These are phyloP conservation scores for Hibiscus syriacus DNA, from an alignment of 345 rosid species.

Conservation along the genomic window DNA sequence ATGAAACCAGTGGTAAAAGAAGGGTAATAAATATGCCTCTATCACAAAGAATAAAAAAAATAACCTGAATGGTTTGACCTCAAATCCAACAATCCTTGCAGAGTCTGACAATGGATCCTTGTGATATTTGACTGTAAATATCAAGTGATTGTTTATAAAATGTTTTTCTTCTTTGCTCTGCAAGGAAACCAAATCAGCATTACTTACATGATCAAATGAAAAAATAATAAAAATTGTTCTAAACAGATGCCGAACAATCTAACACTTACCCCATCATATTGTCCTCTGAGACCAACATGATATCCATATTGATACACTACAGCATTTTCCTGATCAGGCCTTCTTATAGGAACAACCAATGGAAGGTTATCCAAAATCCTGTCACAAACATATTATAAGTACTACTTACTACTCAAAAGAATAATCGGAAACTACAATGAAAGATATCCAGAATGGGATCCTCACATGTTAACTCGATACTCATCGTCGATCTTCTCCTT, in stretches of 20 bases:
- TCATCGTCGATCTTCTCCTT: constrained; percentile 79
- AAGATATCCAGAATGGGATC: background rate
- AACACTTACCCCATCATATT: constrained; percentile 61
- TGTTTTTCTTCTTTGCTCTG: no score
- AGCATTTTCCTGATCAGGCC: no score
- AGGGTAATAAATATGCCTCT: background rate
- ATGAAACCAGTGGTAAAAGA: background rate
- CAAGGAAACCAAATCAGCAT: background rate
- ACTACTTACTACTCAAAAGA: background rate
- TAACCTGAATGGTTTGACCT: constrained; percentile 88
- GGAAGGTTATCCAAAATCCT: no score
- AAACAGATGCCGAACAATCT: background rate
- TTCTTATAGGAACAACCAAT: no score
- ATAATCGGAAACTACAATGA: background rate
- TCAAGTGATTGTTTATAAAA: no score
- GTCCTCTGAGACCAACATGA: no score
- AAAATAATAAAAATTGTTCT: background rate
- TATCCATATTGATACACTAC: no score
- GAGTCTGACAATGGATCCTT: no score
- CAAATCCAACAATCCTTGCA: no score
- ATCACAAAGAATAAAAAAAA: background rate
- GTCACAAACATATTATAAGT: background rate
- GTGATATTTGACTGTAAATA: no score
- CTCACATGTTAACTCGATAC: no score
- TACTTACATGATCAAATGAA: background rate